phyloP scores from a whole-genome alignment of 2,329 filamentous ascomycete species.

The Nigrograna mackinnonii region DNA sequence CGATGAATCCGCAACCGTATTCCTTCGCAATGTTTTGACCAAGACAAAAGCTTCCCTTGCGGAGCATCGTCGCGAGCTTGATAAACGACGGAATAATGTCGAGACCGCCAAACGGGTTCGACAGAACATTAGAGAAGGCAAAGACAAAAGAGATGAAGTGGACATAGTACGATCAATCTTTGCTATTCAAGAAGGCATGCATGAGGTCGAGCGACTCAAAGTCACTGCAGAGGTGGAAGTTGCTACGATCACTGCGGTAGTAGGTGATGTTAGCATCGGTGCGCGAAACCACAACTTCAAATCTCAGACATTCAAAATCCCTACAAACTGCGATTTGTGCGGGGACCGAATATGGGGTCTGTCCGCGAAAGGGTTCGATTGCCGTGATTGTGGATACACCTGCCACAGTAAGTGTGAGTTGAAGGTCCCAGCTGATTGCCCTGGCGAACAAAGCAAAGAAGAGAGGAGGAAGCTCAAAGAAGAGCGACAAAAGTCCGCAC shows the following conservation, averaged over 20 bases:
- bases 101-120: conserved; percentile 75
- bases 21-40: conserved; percentile 84
- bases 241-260: conserved; percentile 84
- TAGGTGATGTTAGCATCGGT: conserved; percentile 89
- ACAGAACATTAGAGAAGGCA: conserved; percentile 77
- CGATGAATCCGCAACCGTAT: conserved; percentile 86
- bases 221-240: conserved; percentile 92
- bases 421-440: conserved; percentile 96
- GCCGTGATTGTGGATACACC: conserved; percentile 93
- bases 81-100: conserved; percentile 84
- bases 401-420: conserved; percentile 99
- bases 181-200: conserved; percentile 78
- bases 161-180: conserved; percentile 84
- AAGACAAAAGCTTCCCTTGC: conserved; percentile 87
- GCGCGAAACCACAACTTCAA: conserved; percentile 98
- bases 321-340: conserved; percentile 96
- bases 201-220: conserved; percentile 80
- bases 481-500: conserved; percentile 79
- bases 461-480: conserved; percentile 92
- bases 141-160: conserved; percentile 86
- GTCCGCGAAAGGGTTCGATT: conserved; percentile 95
- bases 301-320: conserved; percentile 98
- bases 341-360: conserved; percentile 97
- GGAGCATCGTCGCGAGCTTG: conserved; percentile 79
- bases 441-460: conserved; percentile 90